Percentiles rank a stretch among this genome's conserved stretches.
These are phyloP conservation scores for Arbutus unedo DNA, from an alignment of 148 eudicot genomes.

Conservation along the genomic window DNA sequence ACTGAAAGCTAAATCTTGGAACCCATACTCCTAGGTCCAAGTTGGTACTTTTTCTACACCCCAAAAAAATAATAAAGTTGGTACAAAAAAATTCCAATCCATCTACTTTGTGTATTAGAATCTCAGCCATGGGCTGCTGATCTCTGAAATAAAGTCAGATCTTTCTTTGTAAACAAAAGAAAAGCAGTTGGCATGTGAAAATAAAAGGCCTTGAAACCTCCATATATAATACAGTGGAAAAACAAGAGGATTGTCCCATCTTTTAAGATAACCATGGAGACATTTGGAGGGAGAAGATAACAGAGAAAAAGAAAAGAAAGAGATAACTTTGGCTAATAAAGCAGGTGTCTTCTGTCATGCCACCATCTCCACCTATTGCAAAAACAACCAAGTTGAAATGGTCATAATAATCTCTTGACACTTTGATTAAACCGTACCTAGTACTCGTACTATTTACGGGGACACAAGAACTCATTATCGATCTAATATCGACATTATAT, in stretches of 20 bases:
- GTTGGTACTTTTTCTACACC: too few relatives aligned
- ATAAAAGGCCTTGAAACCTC: not conserved
- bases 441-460: too few relatives aligned
- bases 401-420: not conserved
- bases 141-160: conserved; percentile 12
- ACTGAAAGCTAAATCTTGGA: too few relatives aligned
- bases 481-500: too few relatives aligned
- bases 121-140: not conserved
- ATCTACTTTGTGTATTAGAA: too few relatives aligned
- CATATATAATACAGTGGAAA: not conserved
- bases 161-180: conserved; percentile 16
- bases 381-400: not conserved
- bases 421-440: too few relatives aligned
- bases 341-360: conserved; percentile 68
- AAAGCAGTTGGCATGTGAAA: not conserved
- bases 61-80: too few relatives aligned
- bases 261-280: not conserved
- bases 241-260: conserved; percentile 26
- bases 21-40: too few relatives aligned
- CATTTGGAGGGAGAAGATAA: conserved; percentile 1
- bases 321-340: conserved; percentile 35
- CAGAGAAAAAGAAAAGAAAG: not conserved
- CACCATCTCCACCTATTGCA: conserved; percentile 86
- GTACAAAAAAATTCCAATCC: too few relatives aligned
- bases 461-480: too few relatives aligned